Evolutionary conservation across 257 asterid species (phyloP), one percentile per base, ranked within the genome.

Genomic region (Solanum clarkiae): DNA sequence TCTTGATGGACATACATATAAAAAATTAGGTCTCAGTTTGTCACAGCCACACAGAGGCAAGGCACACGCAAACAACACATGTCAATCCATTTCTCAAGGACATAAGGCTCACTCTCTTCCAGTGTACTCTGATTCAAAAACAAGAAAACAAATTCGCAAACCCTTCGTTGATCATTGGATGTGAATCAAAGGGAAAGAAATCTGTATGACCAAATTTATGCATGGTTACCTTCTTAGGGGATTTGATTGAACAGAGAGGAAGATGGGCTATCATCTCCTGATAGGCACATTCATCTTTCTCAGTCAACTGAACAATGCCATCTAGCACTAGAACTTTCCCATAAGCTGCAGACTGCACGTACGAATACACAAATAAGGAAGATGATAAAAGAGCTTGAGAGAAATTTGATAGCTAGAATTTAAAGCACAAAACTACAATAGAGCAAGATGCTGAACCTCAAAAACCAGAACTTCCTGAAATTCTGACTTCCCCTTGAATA

Each of bases 221-320:
- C 26, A 53, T 22, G 66, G 59, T 91, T 94, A 97, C 99, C 75
- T 90, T 94, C 89, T 90, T 86, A 6, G 99, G 99, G 62, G 94
- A 89, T 89, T 91, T 86, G 86, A 97, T 92, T 62, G 99, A 97
- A 87, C 99, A 97, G 65, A 97, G 98, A 56, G 99, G 99, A 74
- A 97, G 95, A 86, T 97, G 98, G 24, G 98, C 86, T 82, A 97
- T 95, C 99, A 95, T 97, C 92, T 97, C 99, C 94, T 97, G 99
- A 88, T 97, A 97, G 84, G 97, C 98, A 86, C 97, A 97, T 86
- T 97, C 99, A 88, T 97, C 99, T 92, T 92, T 95, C 94, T 97
- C 98, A 12, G 99, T 97, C 93, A 97, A 88, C 92, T 97, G 99
- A 89, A 97, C 92, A 88, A 97, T 97, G 88, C 98, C 98, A 87